Evolutionary conservation across 2,329 filamentous ascomycete species (phyloP).

Genomic region (Clathrospora elynae): DNA sequence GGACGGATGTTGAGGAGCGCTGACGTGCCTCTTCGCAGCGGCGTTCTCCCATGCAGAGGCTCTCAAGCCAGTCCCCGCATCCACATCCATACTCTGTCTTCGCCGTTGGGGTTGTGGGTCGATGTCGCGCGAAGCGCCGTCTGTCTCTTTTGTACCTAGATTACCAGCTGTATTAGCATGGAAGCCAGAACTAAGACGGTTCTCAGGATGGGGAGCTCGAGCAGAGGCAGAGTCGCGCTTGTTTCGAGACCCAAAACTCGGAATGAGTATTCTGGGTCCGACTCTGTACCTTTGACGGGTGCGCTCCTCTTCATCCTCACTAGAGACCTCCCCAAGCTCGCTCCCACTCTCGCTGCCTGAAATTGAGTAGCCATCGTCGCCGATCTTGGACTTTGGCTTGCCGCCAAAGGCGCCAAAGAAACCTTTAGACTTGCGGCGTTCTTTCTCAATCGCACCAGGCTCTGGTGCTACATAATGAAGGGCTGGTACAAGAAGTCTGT

Average conservation of each 20-base stretch:
- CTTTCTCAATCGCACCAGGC: conserved; percentile 21
- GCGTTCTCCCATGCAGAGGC: conserved; percentile 33
- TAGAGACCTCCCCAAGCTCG: conserved; percentile 32
- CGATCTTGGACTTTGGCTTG: conserved; percentile 31
- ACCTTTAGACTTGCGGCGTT: conserved; percentile 34
- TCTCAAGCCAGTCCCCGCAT: conserved; percentile 14
- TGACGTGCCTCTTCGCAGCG: conserved; percentile 32
- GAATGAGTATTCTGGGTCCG: conserved; percentile 41
- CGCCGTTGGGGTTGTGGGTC: conserved; percentile 20
- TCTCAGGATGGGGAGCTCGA: conserved; percentile 21
- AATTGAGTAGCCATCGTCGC: conserved; percentile 42
- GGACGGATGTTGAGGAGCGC: conserved; percentile 33
- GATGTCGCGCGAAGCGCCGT: conserved; percentile 14
- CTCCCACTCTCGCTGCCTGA: conserved; percentile 35
- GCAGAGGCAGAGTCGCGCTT: conserved; percentile 29
- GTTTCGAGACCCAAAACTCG: conserved; percentile 32
- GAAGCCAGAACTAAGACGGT: conserved; percentile 30
- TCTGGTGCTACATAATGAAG: conserved; percentile 56
- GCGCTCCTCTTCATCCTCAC: conserved; percentile 41
- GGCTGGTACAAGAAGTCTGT: conserved; percentile 82
- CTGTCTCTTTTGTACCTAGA: conserved; percentile 14
- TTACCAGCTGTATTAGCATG: conserved; percentile 30
- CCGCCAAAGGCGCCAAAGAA: conserved; percentile 38
- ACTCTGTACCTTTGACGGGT: conserved; percentile 42
- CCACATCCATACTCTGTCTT: conserved; percentile 27